Evolutionary conservation across 192 early-diverging fungal genomes (phyloP).

Genomic region (Coemansia sp.): DNA sequence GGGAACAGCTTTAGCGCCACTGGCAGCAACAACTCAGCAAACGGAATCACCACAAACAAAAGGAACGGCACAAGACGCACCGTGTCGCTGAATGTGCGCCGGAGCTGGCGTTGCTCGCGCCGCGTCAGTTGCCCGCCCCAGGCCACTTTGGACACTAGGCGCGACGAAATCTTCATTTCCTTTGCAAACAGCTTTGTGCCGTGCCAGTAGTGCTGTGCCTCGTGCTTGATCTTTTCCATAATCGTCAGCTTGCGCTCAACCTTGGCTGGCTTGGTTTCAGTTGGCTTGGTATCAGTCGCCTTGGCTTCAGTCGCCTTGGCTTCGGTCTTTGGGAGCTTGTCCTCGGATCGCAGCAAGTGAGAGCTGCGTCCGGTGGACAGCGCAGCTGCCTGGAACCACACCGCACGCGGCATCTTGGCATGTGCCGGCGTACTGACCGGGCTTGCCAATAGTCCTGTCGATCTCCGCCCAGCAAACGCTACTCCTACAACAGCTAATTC

Average conservation of each 20-base stretch:
- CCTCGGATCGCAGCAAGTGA: constrained; percentile 7
- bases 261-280: constrained; percentile 9
- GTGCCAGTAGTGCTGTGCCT: constrained; percentile 89
- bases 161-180: constrained; percentile 82
- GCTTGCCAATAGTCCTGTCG: not conserved
- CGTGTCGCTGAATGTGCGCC: constrained; percentile 83
- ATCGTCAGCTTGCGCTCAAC: constrained; percentile 60
- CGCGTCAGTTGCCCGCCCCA: constrained; percentile 77
- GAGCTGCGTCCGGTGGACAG: constrained; percentile 32
- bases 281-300: not conserved
- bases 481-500: constrained; percentile 8
- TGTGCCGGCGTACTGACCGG: not conserved
- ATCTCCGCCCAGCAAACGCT: constrained; percentile 8
- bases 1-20: constrained; percentile 92
- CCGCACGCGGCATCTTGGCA: constrained; percentile 10
- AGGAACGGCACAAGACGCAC: constrained; percentile 87
- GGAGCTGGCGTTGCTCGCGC: constrained; percentile 84
- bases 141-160: constrained; percentile 70
- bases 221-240: constrained; percentile 80
- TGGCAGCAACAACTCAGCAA: constrained; percentile 92
- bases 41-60: constrained; percentile 89
- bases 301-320: not conserved
- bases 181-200: constrained; percentile 87
- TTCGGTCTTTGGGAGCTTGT: not conserved
- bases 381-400: constrained; percentile 25